These are phyloP conservation scores for Botryotinia calthae DNA, from an alignment of 2,329 filamentous ascomycete genomes.

Conservation along the genomic window DNA sequence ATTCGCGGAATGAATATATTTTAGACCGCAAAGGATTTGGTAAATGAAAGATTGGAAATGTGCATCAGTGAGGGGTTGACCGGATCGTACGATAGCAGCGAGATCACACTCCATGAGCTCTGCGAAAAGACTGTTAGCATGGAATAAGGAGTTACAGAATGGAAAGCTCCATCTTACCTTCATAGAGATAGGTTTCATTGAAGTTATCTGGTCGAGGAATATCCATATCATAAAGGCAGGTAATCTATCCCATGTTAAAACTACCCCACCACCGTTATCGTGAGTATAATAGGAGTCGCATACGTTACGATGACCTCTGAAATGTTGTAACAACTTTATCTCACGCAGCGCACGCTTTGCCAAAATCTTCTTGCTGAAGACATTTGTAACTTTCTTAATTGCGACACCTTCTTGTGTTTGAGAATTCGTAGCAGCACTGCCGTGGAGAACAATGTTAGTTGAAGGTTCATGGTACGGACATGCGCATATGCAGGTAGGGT, in stretches of 20 bases:
- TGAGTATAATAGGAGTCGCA: slow-evolving; percentile 38
- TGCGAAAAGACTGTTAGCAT: slow-evolving; percentile 43
- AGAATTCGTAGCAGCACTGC: slow-evolving; percentile 86
- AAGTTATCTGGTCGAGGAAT: slow-evolving; percentile 96
- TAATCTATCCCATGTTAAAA: slow-evolving; percentile 67
- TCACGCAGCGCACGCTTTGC: slow-evolving; percentile 96
- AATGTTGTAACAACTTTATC: slow-evolving; percentile 98
- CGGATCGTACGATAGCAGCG: slow-evolving; percentile 95
- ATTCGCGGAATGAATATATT: slow-evolving; percentile 99
- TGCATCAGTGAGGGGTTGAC: slow-evolving; percentile 93
- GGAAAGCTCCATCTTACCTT: slow-evolving; percentile 58
- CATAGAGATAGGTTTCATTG: slow-evolving; percentile 98
- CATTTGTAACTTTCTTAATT: slow-evolving; percentile 99
- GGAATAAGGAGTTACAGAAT: not conserved
- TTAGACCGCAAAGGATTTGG: slow-evolving; percentile 96
- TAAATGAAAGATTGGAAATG: slow-evolving; percentile 99
- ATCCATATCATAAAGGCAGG: slow-evolving; percentile 99
- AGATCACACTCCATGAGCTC: slow-evolving; percentile 99
- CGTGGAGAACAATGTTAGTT: slow-evolving; percentile 26
- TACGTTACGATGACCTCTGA: slow-evolving; percentile 85
- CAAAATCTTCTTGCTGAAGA: slow-evolving; percentile 99
- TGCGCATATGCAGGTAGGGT: slow-evolving; percentile 15
- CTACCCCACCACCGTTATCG: slow-evolving; percentile 11
- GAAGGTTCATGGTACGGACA: slow-evolving; percentile 30
- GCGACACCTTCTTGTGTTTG: slow-evolving; percentile 90